Base-by-base conservation (phyloP, 2,329 filamentous ascomycete genomes). In the Gremmenia infestans region DNA sequence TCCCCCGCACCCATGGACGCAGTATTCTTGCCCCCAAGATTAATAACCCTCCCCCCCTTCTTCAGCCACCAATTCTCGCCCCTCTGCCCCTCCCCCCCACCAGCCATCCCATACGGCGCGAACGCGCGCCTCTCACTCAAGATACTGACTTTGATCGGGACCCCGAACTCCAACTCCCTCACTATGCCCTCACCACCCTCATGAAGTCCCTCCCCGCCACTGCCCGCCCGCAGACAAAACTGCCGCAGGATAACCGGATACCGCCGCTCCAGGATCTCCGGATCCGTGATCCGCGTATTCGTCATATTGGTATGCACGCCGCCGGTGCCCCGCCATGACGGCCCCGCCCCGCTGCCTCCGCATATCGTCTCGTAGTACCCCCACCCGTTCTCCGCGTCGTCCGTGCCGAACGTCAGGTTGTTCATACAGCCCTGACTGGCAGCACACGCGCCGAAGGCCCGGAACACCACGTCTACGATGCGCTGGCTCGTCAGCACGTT, bases 321-420 rank as follows among this genome's bases (percentile, higher is more conserved):
- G 50, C 77, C 82, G 9, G 86, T 85, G 40, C 88, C 88, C 0
- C 85, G 80, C 0, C 45, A 47, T 1, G 23, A 15, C 11, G 45
- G 45, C 5, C 88, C 88, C 0, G 88, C 89, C 37, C 88, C 88
- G 28, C 79, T 82, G 1, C 89, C 89, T 42, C 89, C 88, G 0
- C 86, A 85, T 59, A 93, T 91, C 12, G 88, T 92, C 71, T 92
- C 89, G 70, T 92, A 91, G 75, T 92, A 92, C 5, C 89, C 89
- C 68, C 92, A 92, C 0, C 89, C 88, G 23, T 83, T 82, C 49
- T 81, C 78, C 48, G 79, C 75, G 5, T 78, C 76, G 0, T 76
- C 72, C 63, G 88, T 89, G 61, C 87, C 88, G 66, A 92, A 92
- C 0, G 88, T 91, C 8, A 93, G 78, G 70, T 92, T 92, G 72